Evolutionary conservation across 441 rosid species (phyloP).

Genomic region (Populus hybrid): DNA sequence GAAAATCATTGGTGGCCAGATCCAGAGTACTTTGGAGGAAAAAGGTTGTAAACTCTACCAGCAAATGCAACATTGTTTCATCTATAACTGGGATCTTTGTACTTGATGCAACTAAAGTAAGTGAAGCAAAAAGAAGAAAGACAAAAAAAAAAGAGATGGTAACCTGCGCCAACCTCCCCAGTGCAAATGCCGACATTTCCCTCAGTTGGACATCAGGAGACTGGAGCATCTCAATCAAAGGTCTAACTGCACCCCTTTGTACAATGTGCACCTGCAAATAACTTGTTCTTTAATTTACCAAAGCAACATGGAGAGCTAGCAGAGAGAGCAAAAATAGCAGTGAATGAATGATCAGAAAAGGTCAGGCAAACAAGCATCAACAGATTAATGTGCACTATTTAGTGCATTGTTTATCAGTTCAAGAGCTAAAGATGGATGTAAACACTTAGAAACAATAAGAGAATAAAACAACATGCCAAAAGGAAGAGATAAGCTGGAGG

Average conservation of each 20-base stretch:
- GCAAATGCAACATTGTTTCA: not conserved
- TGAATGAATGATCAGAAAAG: slow-evolving; percentile 2
- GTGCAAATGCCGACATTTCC: slow-evolving; percentile 99
- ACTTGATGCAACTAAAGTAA: not conserved
- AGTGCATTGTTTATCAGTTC: not conserved
- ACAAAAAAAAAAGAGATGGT: not conserved
- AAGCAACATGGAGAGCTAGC: not conserved
- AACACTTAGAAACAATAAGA: not conserved
- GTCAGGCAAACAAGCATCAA: slow-evolving; percentile 1
- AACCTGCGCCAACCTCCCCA: slow-evolving; percentile 99
- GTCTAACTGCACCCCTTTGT: slow-evolving; percentile 94
- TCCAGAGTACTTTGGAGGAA: not conserved
- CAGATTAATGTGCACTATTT: not conserved
- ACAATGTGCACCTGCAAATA: slow-evolving; percentile 86
- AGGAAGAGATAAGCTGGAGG: not conserved
- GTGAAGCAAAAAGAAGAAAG: not conserved
- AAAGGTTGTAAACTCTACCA: not conserved
- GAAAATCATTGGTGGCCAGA: not conserved
- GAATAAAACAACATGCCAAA: not conserved
- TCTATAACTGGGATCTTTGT: not conserved
- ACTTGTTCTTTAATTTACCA: slow-evolving; percentile 1
- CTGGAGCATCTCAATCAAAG: slow-evolving; percentile 94
- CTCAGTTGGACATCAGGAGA: slow-evolving; percentile 83
- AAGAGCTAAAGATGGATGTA: not conserved
- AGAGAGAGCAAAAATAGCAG: not conserved